Evolutionary conservation across 2,329 filamentous ascomycete genomes (phyloP).

Genomic region (Penicillium sp.): DNA sequence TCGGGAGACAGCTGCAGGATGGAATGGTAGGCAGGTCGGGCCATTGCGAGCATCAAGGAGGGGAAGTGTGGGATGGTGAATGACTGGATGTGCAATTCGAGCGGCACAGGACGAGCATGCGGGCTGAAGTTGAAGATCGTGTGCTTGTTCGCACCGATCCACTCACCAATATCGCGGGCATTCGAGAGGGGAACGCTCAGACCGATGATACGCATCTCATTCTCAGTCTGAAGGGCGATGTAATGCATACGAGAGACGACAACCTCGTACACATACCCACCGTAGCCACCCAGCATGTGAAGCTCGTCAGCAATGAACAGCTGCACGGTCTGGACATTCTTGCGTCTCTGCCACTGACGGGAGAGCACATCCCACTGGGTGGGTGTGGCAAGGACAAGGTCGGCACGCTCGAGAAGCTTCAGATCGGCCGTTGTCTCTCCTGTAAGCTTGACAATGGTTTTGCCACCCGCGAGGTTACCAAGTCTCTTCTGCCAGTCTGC

Average conservation of each 20-base stretch:
- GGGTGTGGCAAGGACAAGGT: slow-evolving; percentile 90
- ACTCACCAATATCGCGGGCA: slow-evolving; percentile 91
- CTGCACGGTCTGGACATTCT: slow-evolving; percentile 88
- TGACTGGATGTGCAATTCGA: slow-evolving; percentile 93
- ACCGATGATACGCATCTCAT: slow-evolving; percentile 83
- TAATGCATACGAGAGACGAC: slow-evolving; percentile 98
- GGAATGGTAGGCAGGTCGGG: slow-evolving; percentile 87
- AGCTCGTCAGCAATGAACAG: slow-evolving; percentile 95
- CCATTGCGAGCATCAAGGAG: slow-evolving; percentile 98
- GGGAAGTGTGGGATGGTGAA: slow-evolving; percentile 97
- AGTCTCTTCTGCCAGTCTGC: slow-evolving; percentile 87
- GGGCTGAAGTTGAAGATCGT: slow-evolving; percentile 99
- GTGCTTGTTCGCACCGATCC: slow-evolving; percentile 97
- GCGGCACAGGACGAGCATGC: slow-evolving; percentile 81
- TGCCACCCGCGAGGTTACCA: slow-evolving; percentile 73
- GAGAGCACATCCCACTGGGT: slow-evolving; percentile 95
- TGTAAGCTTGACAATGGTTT: slow-evolving; percentile 88
- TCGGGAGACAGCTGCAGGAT: slow-evolving; percentile 86
- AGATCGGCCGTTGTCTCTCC: slow-evolving; percentile 91
- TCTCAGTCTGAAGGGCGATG: slow-evolving; percentile 85
- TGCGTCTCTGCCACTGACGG: slow-evolving; percentile 92
- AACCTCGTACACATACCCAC: slow-evolving; percentile 91
- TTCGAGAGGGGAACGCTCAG: slow-evolving; percentile 91
- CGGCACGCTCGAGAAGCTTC: slow-evolving; percentile 82
- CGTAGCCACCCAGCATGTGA: slow-evolving; percentile 84